Conservation (phyloP, 371 early-diverging fungal species). For the Umbelopsis sp. region DNA sequence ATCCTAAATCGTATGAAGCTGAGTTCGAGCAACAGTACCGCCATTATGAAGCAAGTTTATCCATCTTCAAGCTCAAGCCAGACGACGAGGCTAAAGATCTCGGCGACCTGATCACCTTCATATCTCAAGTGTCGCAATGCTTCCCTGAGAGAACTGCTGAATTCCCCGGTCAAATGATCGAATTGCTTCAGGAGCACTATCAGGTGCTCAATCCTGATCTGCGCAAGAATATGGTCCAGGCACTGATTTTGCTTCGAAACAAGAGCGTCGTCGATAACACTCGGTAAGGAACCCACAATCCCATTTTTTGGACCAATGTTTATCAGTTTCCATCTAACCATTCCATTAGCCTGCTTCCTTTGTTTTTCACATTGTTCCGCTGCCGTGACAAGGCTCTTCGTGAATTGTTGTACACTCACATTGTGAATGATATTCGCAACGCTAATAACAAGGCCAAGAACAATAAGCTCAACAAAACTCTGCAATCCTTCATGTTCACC, state of each 20-base stretch:
- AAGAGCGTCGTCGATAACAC: constrained; percentile 73
- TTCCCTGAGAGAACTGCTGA: constrained; percentile 79
- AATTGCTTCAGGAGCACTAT: constrained; percentile 78
- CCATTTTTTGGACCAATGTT: not conserved
- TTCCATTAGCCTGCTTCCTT: constrained; percentile 68
- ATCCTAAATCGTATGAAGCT: constrained; percentile 87
- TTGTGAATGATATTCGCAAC: constrained; percentile 92
- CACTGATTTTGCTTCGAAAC: constrained; percentile 89
- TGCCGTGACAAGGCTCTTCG: constrained; percentile 91
- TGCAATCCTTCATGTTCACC: constrained; percentile 96
- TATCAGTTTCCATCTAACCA: constrained; percentile 4
- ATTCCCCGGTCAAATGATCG: constrained; percentile 84
- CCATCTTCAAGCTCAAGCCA: constrained; percentile 89
- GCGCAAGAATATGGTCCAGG: constrained; percentile 87
- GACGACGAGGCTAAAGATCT: constrained; percentile 83
- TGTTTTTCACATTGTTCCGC: constrained; percentile 94
- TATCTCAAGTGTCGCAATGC: constrained; percentile 84
- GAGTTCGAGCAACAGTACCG: constrained; percentile 94
- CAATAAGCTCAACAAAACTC: constrained; percentile 93
- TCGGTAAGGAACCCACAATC: constrained; percentile 24
- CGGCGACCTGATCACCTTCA: constrained; percentile 84
- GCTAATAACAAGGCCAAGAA: constrained; percentile 92
- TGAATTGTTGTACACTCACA: constrained; percentile 84
- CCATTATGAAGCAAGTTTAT: constrained; percentile 86
- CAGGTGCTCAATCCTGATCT: constrained; percentile 81